Percentiles rank a stretch among this genome's conserved stretches.
Evolutionary conservation across 1,284 basidiomycete species (phyloP).

Genomic region (Puccinia novopanici): DNA sequence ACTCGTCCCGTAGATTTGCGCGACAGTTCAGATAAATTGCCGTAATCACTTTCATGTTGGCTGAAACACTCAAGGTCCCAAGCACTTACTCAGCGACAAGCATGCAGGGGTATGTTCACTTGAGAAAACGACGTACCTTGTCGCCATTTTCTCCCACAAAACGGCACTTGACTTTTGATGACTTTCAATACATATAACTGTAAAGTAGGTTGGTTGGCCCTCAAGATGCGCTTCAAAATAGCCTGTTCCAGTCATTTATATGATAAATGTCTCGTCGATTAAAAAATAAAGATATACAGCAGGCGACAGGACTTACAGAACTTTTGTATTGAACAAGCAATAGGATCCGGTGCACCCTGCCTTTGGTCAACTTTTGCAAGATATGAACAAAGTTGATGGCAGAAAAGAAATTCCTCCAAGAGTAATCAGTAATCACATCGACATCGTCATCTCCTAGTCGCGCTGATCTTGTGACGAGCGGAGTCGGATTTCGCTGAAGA

Average conservation of each 20-base stretch:
- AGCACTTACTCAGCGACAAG: not conserved
- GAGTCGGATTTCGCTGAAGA: slow-evolving; percentile 38
- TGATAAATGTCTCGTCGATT: not conserved
- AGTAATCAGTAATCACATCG: slow-evolving; percentile 88
- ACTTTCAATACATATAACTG: slow-evolving; percentile 96
- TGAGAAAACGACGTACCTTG: slow-evolving; percentile 67
- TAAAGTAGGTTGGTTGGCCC: slow-evolving; percentile 88
- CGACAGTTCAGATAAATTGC: slow-evolving; percentile 96
- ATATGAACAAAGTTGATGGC: slow-evolving; percentile 98
- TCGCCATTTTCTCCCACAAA: slow-evolving; percentile 96
- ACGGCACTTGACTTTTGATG: slow-evolving; percentile 98
- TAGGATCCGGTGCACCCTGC: slow-evolving; percentile 88
- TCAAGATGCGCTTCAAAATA: slow-evolving; percentile 88
- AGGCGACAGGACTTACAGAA: slow-evolving; percentile 64
- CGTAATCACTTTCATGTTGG: slow-evolving; percentile 98
- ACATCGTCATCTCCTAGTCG: slow-evolving; percentile 72
- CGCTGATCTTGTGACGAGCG: slow-evolving; percentile 51
- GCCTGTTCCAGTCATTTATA: slow-evolving; percentile 60
- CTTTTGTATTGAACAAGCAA: slow-evolving; percentile 98
- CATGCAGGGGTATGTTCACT: not conserved
- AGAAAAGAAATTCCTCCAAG: slow-evolving; percentile 97
- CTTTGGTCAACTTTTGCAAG: slow-evolving; percentile 95
- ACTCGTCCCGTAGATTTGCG: slow-evolving; percentile 94
- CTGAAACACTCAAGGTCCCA: not conserved
- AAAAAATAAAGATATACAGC: not conserved